Conservation (phyloP, 306 rosid species). For the Leucaena leucocephala region DNA sequence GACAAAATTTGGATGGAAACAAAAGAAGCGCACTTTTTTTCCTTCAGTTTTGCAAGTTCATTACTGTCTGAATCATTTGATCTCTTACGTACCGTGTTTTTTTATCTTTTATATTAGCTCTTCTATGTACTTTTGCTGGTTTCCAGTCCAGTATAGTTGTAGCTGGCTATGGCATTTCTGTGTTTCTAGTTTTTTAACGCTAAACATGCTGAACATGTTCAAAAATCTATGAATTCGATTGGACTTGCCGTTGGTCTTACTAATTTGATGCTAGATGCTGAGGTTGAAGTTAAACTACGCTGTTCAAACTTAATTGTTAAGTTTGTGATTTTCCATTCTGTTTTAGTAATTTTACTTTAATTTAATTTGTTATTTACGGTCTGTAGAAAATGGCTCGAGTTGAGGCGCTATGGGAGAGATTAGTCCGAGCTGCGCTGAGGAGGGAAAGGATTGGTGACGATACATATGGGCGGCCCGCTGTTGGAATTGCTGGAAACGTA, state of each 20-base stretch:
- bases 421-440: slow-evolving; percentile 81
- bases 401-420: slow-evolving; percentile 84
- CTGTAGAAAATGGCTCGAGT: slow-evolving; percentile 69
- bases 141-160: not conserved
- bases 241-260: slow-evolving; percentile 19
- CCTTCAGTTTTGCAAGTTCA: not conserved
- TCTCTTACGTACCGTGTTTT: not conserved
- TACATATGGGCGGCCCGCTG: slow-evolving; percentile 64
- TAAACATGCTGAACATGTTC: not conserved
- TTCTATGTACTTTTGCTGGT: not conserved
- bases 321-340: slow-evolving; percentile 18
- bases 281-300: slow-evolving; percentile 28
- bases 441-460: slow-evolving; percentile 80
- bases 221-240: not conserved
- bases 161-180: not conserved
- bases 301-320: not conserved
- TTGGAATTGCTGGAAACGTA: slow-evolving; percentile 83
- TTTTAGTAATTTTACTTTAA: slow-evolving; percentile 1
- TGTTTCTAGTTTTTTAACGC: not conserved
- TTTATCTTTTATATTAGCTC: not conserved
- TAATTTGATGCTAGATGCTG: slow-evolving; percentile 21
- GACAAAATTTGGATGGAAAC: not conserved
- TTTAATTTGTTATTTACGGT: slow-evolving; percentile 20
- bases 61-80: slow-evolving; percentile 25
- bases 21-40: not conserved